A percentile compares a stretch with the other conserved stretches of the same genome.
Conservation (phyloP, 768 basidiomycete species). For the Tylopilus cervinicoccineus region DNA sequence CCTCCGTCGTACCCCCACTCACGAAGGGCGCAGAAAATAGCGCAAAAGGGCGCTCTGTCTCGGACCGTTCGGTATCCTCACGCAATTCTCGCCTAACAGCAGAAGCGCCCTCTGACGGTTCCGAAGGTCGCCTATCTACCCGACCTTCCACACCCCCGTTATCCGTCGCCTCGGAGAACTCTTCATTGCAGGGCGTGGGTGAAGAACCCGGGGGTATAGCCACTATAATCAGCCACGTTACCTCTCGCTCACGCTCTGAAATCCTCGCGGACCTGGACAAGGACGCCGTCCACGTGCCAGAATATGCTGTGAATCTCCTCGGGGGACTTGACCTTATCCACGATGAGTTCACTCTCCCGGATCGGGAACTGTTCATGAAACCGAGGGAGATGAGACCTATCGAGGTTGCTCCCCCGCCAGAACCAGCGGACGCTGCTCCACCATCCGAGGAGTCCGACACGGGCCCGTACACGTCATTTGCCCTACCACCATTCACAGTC, state of each 20-base stretch:
- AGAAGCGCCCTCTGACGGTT: conserved; percentile 15
- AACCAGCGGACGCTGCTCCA: conserved; percentile 10
- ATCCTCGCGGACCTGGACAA: conserved; percentile 34
- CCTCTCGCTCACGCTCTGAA: conserved; percentile 34
- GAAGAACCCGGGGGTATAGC: conserved; percentile 29
- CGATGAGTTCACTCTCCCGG: conserved; percentile 31
- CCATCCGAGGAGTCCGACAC: conserved; percentile 34
- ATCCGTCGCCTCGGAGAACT: conserved; percentile 23
- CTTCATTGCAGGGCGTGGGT: conserved; percentile 21
- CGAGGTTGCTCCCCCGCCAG: conserved; percentile 26
- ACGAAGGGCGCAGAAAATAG: conserved; percentile 17
- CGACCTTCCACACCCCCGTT: conserved; percentile 29
- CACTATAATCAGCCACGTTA: conserved; percentile 34
- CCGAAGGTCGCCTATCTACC: conserved; percentile 23
- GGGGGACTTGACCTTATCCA: conserved; percentile 39
- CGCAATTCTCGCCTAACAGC: conserved; percentile 22
- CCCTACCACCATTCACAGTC: conserved; percentile 25
- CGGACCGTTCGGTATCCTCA: conserved; percentile 17
- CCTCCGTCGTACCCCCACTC: conserved; percentile 13
- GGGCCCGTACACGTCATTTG: conserved; percentile 31
- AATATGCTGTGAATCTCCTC: conserved; percentile 43
- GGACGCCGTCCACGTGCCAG: conserved; percentile 37
- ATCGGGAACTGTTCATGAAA: conserved; percentile 28
- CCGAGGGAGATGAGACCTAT: conserved; percentile 29
- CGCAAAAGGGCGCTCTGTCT: conserved; percentile 14